Evolutionary conservation across 2,329 filamentous ascomycete genomes (phyloP).

Genomic region (Zelopaecilomyces penicillatus): DNA sequence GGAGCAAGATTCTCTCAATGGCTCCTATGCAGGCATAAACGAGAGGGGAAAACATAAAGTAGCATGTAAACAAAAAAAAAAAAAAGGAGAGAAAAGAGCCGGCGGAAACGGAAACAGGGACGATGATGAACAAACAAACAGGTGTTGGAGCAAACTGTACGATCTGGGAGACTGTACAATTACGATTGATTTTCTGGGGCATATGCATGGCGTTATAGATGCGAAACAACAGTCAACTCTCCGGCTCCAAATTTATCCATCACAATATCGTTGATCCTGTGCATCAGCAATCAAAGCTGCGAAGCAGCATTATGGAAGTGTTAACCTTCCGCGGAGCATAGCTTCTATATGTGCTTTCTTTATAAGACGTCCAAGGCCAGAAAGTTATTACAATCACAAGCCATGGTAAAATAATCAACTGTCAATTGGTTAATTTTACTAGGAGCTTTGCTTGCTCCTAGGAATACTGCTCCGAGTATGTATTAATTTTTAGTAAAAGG

Average conservation of each 20-base stretch:
- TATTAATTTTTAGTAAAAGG: too few relatives aligned
- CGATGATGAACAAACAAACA: background rate
- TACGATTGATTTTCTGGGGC: conserved; percentile 20
- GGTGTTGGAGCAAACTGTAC: conserved; percentile 12
- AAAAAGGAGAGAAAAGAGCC: background rate
- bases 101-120: background rate
- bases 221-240: conserved; percentile 17
- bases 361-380: too few relatives aligned
- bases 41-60: background rate
- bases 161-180: conserved; percentile 24
- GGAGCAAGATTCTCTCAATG: conserved; percentile 97
- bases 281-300: too few relatives aligned
- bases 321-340: too few relatives aligned
- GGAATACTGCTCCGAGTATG: too few relatives aligned
- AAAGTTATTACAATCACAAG: too few relatives aligned
- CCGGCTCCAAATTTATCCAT: conserved; percentile 7
- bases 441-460: too few relatives aligned
- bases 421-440: too few relatives aligned
- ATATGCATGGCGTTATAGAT: conserved; percentile 28
- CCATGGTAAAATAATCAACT: too few relatives aligned
- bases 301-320: too few relatives aligned
- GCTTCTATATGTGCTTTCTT: too few relatives aligned
- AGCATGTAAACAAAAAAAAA: background rate
- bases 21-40: conserved; percentile 60
- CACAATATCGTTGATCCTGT: background rate